phyloP scores from a whole-genome alignment of 257 asterid genomes.

The Cordia subcordata region DNA sequence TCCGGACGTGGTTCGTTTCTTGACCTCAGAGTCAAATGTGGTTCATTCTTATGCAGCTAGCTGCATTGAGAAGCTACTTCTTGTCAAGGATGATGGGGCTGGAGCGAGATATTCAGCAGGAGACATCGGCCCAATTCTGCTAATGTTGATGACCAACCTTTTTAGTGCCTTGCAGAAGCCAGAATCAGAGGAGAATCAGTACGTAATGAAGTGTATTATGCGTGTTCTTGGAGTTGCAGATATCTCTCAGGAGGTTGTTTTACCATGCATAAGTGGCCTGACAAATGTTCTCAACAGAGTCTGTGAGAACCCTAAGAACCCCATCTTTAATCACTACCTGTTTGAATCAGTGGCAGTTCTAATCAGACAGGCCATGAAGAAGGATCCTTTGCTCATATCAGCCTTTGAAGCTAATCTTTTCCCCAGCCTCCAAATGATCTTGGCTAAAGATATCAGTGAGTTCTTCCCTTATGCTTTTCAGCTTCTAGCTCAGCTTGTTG shows the following conservation, averaged over 20 bases:
- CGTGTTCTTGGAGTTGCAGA: constrained; percentile 88
- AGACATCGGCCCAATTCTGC: constrained; percentile 69
- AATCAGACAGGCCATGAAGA: constrained; percentile 69
- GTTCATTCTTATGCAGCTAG: constrained; percentile 97
- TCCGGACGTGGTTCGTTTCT: constrained; percentile 76
- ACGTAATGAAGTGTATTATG: constrained; percentile 94
- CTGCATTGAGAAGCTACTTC: constrained; percentile 87
- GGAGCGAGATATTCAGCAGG: constrained; percentile 63
- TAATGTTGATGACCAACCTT: constrained; percentile 67
- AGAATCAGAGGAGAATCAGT: constrained; percentile 96
- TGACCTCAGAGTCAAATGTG: constrained; percentile 68
- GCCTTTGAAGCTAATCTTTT: constrained; percentile 70
- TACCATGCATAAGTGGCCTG: constrained; percentile 76
- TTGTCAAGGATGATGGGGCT: constrained; percentile 80
- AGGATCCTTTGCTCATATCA: constrained; percentile 62
- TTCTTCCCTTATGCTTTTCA: constrained; percentile 92
- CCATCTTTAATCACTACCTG: constrained; percentile 73
- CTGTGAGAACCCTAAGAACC: constrained; percentile 83
- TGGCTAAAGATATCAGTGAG: constrained; percentile 65
- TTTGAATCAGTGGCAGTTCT: constrained; percentile 87
- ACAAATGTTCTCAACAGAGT: constrained; percentile 61
- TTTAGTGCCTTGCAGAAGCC: constrained; percentile 76
- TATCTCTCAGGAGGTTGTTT: constrained; percentile 66
- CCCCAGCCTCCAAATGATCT: constrained; percentile 66
- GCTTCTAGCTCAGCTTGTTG: constrained; percentile 93